Percentiles rank a stretch among this genome's conserved stretches.
Evolutionary conservation across 768 basidiomycete genomes (phyloP).

Genomic region (Trametes cubensis): DNA sequence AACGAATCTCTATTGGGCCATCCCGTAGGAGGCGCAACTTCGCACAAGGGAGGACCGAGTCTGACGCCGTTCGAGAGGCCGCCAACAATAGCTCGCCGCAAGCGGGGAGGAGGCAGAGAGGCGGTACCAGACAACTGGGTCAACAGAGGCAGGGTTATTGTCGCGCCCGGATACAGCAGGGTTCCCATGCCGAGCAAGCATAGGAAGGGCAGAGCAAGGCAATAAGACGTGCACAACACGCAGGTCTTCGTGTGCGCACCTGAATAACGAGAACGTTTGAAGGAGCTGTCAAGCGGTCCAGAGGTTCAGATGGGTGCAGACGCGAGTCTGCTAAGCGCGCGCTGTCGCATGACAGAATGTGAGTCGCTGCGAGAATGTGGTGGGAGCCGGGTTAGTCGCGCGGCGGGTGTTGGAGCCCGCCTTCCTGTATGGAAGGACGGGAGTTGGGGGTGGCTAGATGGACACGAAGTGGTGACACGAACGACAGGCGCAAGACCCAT

Average conservation of each 20-base stretch:
- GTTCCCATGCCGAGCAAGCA: constrained; percentile 16
- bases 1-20: constrained; percentile 58
- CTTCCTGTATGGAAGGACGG: constrained; percentile 47
- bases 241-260: constrained; percentile 39
- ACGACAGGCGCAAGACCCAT: constrained; percentile 16
- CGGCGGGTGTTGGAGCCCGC: constrained; percentile 38
- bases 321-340: constrained; percentile 17
- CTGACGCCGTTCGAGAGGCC: constrained; percentile 18
- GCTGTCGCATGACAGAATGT: constrained; percentile 12
- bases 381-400: constrained; percentile 45
- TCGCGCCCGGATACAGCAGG: constrained; percentile 22
- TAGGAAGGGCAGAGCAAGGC: constrained; percentile 30
- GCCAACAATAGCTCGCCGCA: constrained; percentile 18
- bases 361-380: constrained; percentile 22
- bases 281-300: constrained; percentile 1
- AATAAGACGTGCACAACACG: constrained; percentile 22
- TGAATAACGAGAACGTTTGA: constrained; percentile 13
- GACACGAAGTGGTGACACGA: constrained; percentile 20
- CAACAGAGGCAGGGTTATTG: constrained; percentile 17
- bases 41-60: constrained; percentile 30
- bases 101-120: constrained; percentile 21
- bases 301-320: constrained; percentile 23
- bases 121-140: constrained; percentile 24
- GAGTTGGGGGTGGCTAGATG: constrained; percentile 43
- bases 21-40: constrained; percentile 49